phyloP scores from a whole-genome alignment of 2,329 filamentous ascomycete species.

The Aspergillus aculeatus region DNA sequence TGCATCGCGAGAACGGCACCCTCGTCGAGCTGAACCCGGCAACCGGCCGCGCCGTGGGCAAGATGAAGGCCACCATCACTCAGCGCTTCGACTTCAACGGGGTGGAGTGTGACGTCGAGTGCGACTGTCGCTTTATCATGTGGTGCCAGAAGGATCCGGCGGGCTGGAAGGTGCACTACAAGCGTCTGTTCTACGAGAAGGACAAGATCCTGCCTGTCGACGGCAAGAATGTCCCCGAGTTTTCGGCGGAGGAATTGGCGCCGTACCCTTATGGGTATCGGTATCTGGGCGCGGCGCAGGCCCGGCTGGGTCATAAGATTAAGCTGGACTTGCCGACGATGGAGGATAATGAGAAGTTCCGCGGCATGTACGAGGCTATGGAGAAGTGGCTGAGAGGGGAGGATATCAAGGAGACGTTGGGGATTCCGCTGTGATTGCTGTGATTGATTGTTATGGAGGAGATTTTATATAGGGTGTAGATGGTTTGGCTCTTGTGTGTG shows the following conservation, averaged over 20 bases:
- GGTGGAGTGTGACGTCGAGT: conserved; percentile 1
- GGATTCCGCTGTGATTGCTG: neutral
- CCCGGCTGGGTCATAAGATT: conserved; percentile 1
- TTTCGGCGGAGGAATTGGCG: neutral
- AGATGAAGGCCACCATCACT: conserved; percentile 6
- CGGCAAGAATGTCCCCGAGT: conserved; percentile 1
- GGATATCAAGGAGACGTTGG: conserved; percentile 3
- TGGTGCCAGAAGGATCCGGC: conserved; percentile 3
- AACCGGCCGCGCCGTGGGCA: conserved; percentile 1
- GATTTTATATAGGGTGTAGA: too few relatives aligned
- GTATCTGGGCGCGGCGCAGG: conserved; percentile 4
- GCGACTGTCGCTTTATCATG: conserved; percentile 7
- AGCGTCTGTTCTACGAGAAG: conserved; percentile 6
- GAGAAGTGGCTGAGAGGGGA: conserved; percentile 2
- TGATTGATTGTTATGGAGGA: neutral
- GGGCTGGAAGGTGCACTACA: conserved; percentile 6
- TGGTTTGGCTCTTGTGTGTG: too few relatives aligned
- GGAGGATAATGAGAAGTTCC: conserved; percentile 5
- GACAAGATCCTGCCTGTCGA: conserved; percentile 7
- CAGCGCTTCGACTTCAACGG: conserved; percentile 2
- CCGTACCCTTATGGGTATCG: conserved; percentile 7
- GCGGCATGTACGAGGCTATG: conserved; percentile 7
- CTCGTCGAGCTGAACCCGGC: conserved; percentile 2
- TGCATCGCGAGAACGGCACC: conserved; percentile 6
- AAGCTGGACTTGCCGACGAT: conserved; percentile 6